Percentiles rank a stretch among this genome's conserved stretches.
phyloP scores from a whole-genome alignment of 495 filamentous ascomycete species.

The Trichoderma orchidacearum region DNA sequence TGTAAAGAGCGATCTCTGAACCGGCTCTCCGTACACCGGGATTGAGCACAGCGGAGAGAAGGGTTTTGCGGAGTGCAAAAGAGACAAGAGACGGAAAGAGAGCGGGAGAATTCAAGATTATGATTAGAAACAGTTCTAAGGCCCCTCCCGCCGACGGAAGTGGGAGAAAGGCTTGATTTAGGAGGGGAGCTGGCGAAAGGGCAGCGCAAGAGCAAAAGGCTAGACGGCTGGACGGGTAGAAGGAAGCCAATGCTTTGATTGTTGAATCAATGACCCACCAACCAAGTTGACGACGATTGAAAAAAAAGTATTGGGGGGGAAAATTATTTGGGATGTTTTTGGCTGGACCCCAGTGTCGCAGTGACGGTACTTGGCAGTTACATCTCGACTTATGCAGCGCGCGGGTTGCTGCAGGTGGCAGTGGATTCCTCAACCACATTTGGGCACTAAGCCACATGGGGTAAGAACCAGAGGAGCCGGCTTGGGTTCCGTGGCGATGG shows the following conservation, averaged over 20 bases:
- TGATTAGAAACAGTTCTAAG: neutral
- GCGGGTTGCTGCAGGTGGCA: neutral
- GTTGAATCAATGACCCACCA: conserved; percentile 1
- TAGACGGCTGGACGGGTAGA: neutral
- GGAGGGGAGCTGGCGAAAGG: too few species aligned
- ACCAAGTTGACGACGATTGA: neutral
- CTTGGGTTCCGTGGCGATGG: neutral
- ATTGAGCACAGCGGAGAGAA: neutral
- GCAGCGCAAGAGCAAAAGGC: neutral
- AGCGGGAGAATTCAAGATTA: neutral
- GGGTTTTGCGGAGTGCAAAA: neutral
- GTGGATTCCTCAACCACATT: conserved; percentile 5
- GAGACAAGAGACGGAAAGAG: neutral
- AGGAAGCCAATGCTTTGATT: neutral
- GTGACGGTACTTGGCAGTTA: too few species aligned
- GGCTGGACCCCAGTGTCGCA: too few species aligned
- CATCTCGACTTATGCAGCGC: neutral
- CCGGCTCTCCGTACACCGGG: neutral
- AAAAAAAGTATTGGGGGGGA: conserved; percentile 4
- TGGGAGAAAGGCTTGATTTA: neutral
- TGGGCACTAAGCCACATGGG: neutral
- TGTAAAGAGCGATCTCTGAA: too few species aligned
- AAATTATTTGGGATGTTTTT: too few species aligned
- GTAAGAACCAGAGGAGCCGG: neutral
- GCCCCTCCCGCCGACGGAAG: neutral